Evolutionary conservation across 306 rosid genomes (phyloP).

Genomic region (Hippophae rhamnoides): DNA sequence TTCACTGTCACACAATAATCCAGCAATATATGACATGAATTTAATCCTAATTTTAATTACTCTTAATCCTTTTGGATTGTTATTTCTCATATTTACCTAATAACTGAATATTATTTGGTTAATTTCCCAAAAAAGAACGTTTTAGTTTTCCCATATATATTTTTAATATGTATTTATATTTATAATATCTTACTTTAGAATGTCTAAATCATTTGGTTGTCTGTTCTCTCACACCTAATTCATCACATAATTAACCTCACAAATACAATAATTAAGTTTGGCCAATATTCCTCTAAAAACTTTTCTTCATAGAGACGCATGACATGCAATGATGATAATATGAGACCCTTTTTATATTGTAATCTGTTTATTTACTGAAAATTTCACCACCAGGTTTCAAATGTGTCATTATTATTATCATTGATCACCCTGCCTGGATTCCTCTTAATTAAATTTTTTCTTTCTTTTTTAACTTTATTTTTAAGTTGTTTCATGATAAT

Average conservation of each 20-base stretch:
- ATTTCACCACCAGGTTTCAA: slow-evolving; percentile 29
- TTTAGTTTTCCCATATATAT: background rate
- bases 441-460: slow-evolving; percentile 16
- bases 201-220: slow-evolving; percentile 42
- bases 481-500: background rate
- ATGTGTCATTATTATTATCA: slow-evolving; percentile 19
- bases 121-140: no score
- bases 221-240: slow-evolving; percentile 16
- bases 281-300: slow-evolving; percentile 13
- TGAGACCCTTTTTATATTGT: slow-evolving; percentile 32
- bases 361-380: background rate
- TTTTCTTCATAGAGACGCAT: slow-evolving; percentile 20
- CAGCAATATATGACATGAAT: no score
- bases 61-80: no score
- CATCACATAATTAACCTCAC: slow-evolving; percentile 11
- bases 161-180: slow-evolving; percentile 21
- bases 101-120: no score
- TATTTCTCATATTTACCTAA: no score
- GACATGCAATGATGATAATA: slow-evolving; percentile 35
- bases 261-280: no score
- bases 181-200: slow-evolving; percentile 22
- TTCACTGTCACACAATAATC: no score
- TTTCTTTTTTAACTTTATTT: background rate
- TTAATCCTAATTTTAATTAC: no score
- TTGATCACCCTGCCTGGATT: slow-evolving; percentile 25